Conservation (phyloP, 257 asterid genomes). For the Pogostemon cablin region DNA sequence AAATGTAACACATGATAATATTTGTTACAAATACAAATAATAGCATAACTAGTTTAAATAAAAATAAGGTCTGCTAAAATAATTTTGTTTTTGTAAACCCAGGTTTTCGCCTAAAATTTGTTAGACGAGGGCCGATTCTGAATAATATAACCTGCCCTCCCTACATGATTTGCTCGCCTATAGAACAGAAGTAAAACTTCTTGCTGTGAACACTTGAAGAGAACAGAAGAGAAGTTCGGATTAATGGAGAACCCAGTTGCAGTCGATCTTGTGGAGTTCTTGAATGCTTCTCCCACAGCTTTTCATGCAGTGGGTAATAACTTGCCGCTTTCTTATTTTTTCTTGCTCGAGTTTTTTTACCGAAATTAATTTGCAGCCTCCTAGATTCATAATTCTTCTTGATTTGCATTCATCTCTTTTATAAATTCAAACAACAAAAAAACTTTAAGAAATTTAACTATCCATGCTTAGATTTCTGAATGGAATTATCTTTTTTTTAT, state of each 20-base stretch:
- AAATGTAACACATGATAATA: no score
- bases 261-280: constrained; percentile 73
- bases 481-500: not conserved
- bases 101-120: no score
- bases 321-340: not conserved
- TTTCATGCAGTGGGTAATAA: constrained; percentile 91
- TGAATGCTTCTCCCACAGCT: constrained; percentile 95
- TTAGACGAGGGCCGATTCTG: no score
- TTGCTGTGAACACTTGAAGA: not conserved
- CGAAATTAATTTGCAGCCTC: not conserved
- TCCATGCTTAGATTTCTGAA: not conserved
- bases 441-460: not conserved
- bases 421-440: not conserved
- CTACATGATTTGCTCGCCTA: no score
- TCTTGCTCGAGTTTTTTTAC: not conserved
- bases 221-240: not conserved
- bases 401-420: constrained; percentile 17
- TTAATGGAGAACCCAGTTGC: constrained; percentile 67
- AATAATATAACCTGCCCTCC: no score
- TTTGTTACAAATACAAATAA: no score
- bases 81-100: no score
- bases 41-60: no score
- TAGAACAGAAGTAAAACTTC: no score
- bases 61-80: no score
- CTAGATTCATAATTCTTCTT: constrained; percentile 21